A percentile compares a stretch with the other conserved stretches of the same genome.
These are phyloP conservation scores for Pseudopyricularia javanii DNA, from an alignment of 2,329 filamentous ascomycete genomes.

Conservation along the genomic window DNA sequence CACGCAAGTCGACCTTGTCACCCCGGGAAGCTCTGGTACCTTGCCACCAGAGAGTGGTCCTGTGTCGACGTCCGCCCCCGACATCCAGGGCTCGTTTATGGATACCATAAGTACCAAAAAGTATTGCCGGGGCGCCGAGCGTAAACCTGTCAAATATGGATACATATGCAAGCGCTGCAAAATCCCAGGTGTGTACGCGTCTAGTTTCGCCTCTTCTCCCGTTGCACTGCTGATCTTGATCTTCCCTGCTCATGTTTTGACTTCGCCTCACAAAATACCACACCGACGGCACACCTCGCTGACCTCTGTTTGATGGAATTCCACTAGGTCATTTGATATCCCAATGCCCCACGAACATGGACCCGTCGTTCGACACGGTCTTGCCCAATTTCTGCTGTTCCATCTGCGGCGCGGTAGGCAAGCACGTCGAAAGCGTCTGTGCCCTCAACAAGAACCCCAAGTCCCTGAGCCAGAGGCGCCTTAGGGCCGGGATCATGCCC, in stretches of 20 bases:
- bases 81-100: too few species aligned
- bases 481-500: not conserved
- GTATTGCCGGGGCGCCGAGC: too few species aligned
- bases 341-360: conserved; percentile 28
- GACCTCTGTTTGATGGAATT: not conserved
- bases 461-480: conserved; percentile 21
- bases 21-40: too few species aligned
- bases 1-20: too few species aligned
- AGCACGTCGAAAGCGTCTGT: conserved; percentile 23
- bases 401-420: conserved; percentile 18
- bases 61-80: too few species aligned
- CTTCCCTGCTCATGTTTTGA: too few species aligned
- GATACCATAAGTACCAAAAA: too few species aligned
- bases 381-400: conserved; percentile 20
- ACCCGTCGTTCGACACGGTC: conserved; percentile 20
- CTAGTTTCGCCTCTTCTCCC: not conserved
- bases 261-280: too few species aligned
- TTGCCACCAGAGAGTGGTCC: too few species aligned
- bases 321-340: conserved; percentile 23
- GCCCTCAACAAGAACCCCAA: conserved; percentile 17
- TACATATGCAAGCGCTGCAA: conserved; percentile 21
- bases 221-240: too few species aligned
- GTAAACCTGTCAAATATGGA: not conserved
- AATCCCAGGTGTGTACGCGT: conserved; percentile 13
- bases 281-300: not conserved